phyloP scores from a whole-genome alignment of 352 stramenopile genomes.

The Ochromonadaceae sp. region DNA sequence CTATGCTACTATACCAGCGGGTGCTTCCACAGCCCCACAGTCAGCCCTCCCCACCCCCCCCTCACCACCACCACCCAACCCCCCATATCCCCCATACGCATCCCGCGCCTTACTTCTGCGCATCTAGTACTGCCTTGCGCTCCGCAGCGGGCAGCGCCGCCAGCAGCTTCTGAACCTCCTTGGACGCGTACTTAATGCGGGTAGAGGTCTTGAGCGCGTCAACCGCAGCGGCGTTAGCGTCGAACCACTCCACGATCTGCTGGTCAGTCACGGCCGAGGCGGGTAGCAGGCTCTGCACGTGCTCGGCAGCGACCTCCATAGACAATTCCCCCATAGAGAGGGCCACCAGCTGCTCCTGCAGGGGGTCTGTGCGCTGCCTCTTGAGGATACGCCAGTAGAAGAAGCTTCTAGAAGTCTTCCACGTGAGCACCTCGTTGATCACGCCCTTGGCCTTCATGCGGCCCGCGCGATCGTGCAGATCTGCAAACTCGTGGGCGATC shows the following conservation, averaged over 20 bases:
- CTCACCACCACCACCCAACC: no score
- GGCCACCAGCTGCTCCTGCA: constrained; percentile 11
- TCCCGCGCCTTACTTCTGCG: no score
- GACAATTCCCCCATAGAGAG: neutral
- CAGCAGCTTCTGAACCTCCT: neutral
- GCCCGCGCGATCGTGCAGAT: constrained; percentile 95
- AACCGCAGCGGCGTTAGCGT: constrained; percentile 15
- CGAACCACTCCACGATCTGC: constrained; percentile 22
- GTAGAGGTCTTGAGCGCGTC: constrained; percentile 2
- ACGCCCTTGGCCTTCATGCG: constrained; percentile 98
- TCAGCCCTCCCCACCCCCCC: no score
- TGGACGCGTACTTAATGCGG: neutral
- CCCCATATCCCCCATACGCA: no score
- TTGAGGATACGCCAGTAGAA: constrained; percentile 93
- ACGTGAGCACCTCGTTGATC: constrained; percentile 88
- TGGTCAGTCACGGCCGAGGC: constrained; percentile 7
- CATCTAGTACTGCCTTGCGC: neutral
- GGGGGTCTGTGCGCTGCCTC: constrained; percentile 81
- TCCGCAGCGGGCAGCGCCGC: neutral
- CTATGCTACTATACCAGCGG: no score
- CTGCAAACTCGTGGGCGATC: constrained; percentile 94
- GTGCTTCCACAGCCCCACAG: no score
- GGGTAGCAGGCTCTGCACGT: neutral
- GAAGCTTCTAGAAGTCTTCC: constrained; percentile 81
- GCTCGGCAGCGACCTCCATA: neutral